Evolutionary conservation across 108 stramenopile species (phyloP).

Genomic region (Pseudonitzschia delicatissima): DNA sequence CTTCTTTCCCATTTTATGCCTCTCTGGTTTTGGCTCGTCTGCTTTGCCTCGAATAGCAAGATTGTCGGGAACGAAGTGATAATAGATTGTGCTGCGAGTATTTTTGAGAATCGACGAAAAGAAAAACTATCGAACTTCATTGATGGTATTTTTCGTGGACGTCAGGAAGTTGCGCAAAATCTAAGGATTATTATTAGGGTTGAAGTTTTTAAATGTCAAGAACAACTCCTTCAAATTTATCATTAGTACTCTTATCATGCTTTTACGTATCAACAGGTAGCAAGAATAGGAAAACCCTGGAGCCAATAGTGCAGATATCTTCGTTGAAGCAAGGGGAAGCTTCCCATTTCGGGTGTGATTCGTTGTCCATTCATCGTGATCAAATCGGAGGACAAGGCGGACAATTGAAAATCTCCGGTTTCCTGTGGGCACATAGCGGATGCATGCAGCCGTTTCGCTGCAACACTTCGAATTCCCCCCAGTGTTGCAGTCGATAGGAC

Average conservation of each 20-base stretch:
- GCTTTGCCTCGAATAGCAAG: neutral
- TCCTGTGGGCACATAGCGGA: slow-evolving; percentile 53
- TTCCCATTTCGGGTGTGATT: slow-evolving; percentile 66
- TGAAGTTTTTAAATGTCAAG: neutral
- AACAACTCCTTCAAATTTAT: too few species aligned
- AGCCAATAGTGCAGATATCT: slow-evolving; percentile 78
- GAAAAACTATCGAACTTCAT: too few species aligned
- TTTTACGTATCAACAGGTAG: slow-evolving; percentile 32
- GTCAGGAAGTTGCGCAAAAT: too few species aligned
- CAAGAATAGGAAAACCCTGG: slow-evolving; percentile 79
- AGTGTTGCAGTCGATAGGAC: slow-evolving; percentile 72
- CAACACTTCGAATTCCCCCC: slow-evolving; percentile 69
- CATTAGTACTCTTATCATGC: too few species aligned
- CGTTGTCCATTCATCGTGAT: slow-evolving; percentile 78
- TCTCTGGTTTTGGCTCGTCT: neutral
- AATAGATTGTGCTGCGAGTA: too few species aligned
- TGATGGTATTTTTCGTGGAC: too few species aligned
- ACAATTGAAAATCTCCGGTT: slow-evolving; percentile 58
- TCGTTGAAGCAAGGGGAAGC: slow-evolving; percentile 62
- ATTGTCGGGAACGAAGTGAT: too few species aligned
- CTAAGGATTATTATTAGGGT: too few species aligned
- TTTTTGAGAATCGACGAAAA: too few species aligned
- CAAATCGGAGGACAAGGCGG: slow-evolving; percentile 65
- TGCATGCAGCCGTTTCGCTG: slow-evolving; percentile 61
- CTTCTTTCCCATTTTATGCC: neutral